Evolutionary conservation across 768 basidiomycete genomes (phyloP).

Genomic region (Postia placenta): DNA sequence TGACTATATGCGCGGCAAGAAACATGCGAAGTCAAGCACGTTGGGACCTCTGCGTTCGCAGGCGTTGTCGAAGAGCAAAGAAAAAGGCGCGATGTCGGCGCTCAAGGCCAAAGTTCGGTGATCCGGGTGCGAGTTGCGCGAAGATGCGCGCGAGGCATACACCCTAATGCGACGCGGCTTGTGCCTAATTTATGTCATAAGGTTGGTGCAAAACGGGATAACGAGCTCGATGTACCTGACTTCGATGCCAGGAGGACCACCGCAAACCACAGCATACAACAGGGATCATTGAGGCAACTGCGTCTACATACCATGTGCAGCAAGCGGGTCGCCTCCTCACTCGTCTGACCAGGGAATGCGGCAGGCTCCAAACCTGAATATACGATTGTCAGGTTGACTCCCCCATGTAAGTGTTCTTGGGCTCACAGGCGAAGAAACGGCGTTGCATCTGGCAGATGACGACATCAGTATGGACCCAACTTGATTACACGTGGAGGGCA

Average conservation of each 20-base stretch:
- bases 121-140: slow-evolving; percentile 69
- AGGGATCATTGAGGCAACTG: background rate
- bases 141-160: slow-evolving; percentile 85
- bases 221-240: slow-evolving; percentile 47
- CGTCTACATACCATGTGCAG: slow-evolving; percentile 70
- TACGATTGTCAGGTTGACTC: slow-evolving; percentile 23
- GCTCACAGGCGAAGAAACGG: slow-evolving; percentile 82
- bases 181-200: slow-evolving; percentile 57
- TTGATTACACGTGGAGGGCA: background rate
- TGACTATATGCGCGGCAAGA: no score
- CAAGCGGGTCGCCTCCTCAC: slow-evolving; percentile 80
- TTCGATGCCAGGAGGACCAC: slow-evolving; percentile 96
- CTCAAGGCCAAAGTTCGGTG: no score
- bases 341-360: slow-evolving; percentile 85
- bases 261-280: slow-evolving; percentile 77
- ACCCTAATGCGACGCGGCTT: slow-evolving; percentile 94
- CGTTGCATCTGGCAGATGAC: slow-evolving; percentile 54
- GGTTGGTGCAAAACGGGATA: slow-evolving; percentile 19
- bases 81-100: no score
- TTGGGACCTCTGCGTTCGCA: no score
- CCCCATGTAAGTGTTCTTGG: no score
- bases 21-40: no score
- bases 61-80: no score
- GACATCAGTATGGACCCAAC: slow-evolving; percentile 2
- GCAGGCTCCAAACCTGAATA: slow-evolving; percentile 84